Conservation (phyloP, 2,329 filamentous ascomycete genomes). For the Neonectria neomacrospora region DNA sequence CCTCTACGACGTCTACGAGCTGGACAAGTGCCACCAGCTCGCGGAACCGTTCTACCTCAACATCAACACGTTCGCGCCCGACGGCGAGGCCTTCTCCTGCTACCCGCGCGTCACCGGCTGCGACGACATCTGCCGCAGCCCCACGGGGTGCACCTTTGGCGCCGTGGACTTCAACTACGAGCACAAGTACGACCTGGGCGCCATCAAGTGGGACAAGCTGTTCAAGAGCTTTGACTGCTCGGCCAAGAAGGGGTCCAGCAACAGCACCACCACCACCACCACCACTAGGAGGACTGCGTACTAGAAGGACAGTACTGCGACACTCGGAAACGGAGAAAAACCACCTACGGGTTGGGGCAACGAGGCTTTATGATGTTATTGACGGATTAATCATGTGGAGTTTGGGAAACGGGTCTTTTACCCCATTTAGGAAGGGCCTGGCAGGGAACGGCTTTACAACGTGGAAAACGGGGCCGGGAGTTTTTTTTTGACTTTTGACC, state of each 20-base stretch:
- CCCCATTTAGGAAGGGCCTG: conserved; percentile 14
- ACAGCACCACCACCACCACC: neutral
- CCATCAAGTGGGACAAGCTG: conserved; percentile 57
- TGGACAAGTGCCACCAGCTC: conserved; percentile 60
- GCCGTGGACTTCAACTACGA: conserved; percentile 57
- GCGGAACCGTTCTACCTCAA: conserved; percentile 53
- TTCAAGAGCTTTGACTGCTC: conserved; percentile 51
- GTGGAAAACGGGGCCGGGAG: neutral
- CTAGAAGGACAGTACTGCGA: neutral
- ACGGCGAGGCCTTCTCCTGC: conserved; percentile 61
- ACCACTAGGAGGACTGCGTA: neutral
- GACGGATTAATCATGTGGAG: conserved; percentile 11
- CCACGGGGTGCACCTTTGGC: conserved; percentile 64
- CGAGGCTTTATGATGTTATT: conserved; percentile 17
- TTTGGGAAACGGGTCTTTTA: conserved; percentile 23
- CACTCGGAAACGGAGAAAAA: neutral
- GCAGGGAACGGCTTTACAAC: neutral
- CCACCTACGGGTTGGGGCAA: neutral
- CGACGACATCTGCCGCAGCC: conserved; percentile 58
- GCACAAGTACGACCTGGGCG: conserved; percentile 60
- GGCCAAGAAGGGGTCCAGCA: conserved; percentile 28
- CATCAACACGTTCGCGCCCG: conserved; percentile 61
- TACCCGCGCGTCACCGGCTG: conserved; percentile 57
- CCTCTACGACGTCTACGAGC: conserved; percentile 54
- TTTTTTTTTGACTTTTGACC: neutral